A percentile compares a stretch with the other conserved stretches of the same genome.
Conservation (phyloP, 306 rosid species). For the Casuarina cunninghamiana region DNA sequence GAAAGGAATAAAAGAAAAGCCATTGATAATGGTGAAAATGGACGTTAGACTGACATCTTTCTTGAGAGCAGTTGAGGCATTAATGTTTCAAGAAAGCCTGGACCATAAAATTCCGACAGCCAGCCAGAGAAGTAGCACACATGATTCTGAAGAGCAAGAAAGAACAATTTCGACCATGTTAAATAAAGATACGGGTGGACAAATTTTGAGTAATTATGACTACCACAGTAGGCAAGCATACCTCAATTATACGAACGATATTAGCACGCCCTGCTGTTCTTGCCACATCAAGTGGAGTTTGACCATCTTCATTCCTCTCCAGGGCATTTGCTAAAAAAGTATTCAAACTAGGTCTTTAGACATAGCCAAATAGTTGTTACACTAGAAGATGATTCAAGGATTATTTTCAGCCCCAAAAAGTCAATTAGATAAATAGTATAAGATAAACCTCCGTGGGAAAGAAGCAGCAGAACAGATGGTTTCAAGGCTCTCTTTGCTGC, state of each 20-base stretch:
- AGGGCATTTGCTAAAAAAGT: conserved; percentile 26
- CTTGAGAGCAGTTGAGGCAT: background rate
- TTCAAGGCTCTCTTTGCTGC: conserved; percentile 21
- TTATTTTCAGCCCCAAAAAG: background rate
- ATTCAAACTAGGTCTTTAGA: background rate
- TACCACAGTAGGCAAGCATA: background rate
- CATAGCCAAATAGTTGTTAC: background rate
- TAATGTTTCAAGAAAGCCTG: conserved; percentile 23
- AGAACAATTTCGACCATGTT: background rate
- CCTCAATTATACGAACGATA: conserved; percentile 31
- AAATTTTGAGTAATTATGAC: background rate
- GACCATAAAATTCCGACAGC: conserved; percentile 25
- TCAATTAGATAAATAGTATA: background rate
- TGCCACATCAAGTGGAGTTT: conserved; percentile 33
- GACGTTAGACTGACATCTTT: conserved; percentile 6
- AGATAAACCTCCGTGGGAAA: conserved; percentile 28
- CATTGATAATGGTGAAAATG: background rate
- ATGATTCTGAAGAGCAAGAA: conserved; percentile 22
- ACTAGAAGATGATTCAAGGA: background rate
- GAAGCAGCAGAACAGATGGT: conserved; percentile 12
- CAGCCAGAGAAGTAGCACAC: conserved; percentile 31
- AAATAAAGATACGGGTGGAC: background rate
- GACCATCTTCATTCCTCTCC: conserved; percentile 29
- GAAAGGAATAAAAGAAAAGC: background rate
- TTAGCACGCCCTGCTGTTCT: conserved; percentile 10